phyloP scores from a whole-genome alignment of 179 eudicot species.

The Beta macrorhiza region DNA sequence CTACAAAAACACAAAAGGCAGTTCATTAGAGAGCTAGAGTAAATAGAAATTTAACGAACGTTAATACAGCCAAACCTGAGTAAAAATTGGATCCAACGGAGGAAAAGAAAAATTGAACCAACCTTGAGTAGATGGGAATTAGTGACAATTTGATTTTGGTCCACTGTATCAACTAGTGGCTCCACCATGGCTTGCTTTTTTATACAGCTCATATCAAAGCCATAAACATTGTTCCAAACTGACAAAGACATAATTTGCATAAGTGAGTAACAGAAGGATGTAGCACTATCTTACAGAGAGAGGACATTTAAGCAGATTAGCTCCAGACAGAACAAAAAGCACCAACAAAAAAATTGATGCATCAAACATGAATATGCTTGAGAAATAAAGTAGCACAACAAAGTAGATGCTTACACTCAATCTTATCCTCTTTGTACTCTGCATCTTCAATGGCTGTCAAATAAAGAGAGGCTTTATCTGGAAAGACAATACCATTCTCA shows the following conservation, averaged over 20 bases:
- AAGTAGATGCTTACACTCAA: constrained; percentile 69
- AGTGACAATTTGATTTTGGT: constrained; percentile 93
- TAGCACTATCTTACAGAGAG: neutral
- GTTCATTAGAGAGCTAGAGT: neutral
- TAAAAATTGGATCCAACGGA: neutral
- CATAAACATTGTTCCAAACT: constrained; percentile 96
- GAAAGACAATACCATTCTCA: constrained; percentile 68
- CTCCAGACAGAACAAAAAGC: neutral
- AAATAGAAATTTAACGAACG: neutral
- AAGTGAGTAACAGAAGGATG: neutral
- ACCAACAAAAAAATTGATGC: neutral
- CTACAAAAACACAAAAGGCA: constrained; percentile 36
- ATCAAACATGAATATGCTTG: constrained; percentile 10
- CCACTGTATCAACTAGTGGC: constrained; percentile 93
- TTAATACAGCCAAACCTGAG: neutral
- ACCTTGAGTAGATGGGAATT: constrained; percentile 88
- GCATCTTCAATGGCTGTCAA: constrained; percentile 99
- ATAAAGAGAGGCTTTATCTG: constrained; percentile 84
- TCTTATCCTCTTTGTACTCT: constrained; percentile 96
- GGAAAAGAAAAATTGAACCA: neutral
- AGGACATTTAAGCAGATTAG: neutral
- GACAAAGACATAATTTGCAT: constrained; percentile 21
- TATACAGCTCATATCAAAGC: constrained; percentile 97
- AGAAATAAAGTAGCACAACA: neutral
- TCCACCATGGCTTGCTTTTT: constrained; percentile 84